Evolutionary conservation across 306 rosid species (phyloP).

Genomic region (Parietaria judaica): DNA sequence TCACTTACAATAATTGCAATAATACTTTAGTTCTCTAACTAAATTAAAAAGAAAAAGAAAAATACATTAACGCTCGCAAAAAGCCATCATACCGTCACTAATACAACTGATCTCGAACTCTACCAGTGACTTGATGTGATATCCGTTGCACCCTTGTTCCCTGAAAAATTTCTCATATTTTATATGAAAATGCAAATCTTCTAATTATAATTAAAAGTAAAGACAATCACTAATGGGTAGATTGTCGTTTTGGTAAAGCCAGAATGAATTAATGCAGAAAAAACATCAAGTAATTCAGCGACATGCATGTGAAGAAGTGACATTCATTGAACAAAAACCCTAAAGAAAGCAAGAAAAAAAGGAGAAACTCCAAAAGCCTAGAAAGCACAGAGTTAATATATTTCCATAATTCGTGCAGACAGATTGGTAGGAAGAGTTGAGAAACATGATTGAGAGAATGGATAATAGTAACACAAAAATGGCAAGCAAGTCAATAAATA

Average conservation of each 20-base stretch:
- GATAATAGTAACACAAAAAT: conserved; percentile 21
- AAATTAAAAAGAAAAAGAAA: too few relatives aligned
- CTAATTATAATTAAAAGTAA: too few relatives aligned
- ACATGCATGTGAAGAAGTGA: neutral
- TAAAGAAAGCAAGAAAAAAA: neutral
- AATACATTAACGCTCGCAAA: too few relatives aligned
- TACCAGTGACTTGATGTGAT: too few relatives aligned
- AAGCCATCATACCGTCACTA: too few relatives aligned
- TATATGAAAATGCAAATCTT: too few relatives aligned
- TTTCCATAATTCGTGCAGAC: conserved; percentile 43
- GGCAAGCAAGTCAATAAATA: conserved; percentile 12
- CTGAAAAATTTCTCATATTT: too few relatives aligned
- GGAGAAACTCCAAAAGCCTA: neutral
- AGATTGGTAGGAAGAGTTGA: conserved; percentile 49
- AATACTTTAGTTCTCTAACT: too few relatives aligned
- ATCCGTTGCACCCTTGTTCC: too few relatives aligned
- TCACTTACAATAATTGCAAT: too few relatives aligned
- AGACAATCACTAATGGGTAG: too few relatives aligned
- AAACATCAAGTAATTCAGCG: neutral
- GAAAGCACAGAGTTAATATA: conserved; percentile 8
- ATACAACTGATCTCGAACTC: too few relatives aligned
- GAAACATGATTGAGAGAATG: conserved; percentile 28
- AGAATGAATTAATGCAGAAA: neutral
- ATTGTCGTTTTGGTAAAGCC: neutral
- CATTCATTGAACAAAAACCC: neutral